Evolutionary conservation across 805 yeast genomes (phyloP).

Genomic region (Saccharomycopsis sp.): DNA sequence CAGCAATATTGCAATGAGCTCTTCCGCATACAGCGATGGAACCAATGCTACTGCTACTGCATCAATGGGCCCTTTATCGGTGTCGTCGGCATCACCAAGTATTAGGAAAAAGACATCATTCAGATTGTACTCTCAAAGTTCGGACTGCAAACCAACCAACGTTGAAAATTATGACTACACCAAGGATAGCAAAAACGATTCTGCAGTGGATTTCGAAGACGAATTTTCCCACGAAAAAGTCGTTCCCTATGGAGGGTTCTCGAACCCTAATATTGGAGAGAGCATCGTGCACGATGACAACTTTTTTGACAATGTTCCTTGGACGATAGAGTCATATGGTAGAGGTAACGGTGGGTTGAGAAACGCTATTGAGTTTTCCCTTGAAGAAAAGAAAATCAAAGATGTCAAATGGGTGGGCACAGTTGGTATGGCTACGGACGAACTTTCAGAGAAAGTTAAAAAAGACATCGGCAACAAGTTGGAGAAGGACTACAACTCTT

Average conservation of each 20-base stretch:
- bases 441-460: constrained; percentile 50
- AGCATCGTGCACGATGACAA: constrained; percentile 32
- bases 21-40: constrained; percentile 46
- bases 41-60: not conserved
- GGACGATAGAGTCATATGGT: constrained; percentile 60
- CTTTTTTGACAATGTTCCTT: constrained; percentile 46
- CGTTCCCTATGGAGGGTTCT: constrained; percentile 68
- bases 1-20: constrained; percentile 38
- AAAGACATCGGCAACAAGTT: constrained; percentile 43
- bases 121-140: no score
- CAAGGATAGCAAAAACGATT: not conserved
- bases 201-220: not conserved
- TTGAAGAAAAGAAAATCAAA: constrained; percentile 31
- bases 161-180: not conserved
- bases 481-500: constrained; percentile 41
- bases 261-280: constrained; percentile 47
- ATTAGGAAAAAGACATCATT: not conserved
- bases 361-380: constrained; percentile 68
- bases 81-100: not conserved
- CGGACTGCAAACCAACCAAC: no score
- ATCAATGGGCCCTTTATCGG: not conserved
- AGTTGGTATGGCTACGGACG: constrained; percentile 83
- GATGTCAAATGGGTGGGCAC: constrained; percentile 78
- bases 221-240: constrained; percentile 27
- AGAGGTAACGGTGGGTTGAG: constrained; percentile 84